Percentiles rank a stretch among this genome's conserved stretches.
Evolutionary conservation across 208 protist species (phyloP).

Genomic region (Trypanosoma vivax): DNA sequence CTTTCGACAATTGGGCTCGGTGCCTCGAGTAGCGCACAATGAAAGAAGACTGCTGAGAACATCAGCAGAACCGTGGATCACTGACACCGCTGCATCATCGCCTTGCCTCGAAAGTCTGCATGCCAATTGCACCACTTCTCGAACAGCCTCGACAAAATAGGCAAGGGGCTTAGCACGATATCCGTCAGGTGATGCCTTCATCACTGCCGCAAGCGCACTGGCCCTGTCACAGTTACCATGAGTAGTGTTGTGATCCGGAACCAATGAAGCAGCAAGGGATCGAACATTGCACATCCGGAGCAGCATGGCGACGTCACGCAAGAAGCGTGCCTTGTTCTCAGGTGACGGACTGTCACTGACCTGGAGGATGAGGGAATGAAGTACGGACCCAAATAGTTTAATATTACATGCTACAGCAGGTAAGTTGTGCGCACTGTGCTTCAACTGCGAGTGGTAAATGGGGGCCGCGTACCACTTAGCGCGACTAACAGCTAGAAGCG

Average conservation of each 20-base stretch:
- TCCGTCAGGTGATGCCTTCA: constrained; percentile 32
- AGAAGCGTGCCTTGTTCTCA: neutral
- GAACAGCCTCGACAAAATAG: constrained; percentile 5
- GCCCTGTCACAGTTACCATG: neutral
- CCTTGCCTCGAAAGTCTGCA: neutral
- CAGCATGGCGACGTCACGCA: constrained; percentile 30
- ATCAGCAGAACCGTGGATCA: constrained; percentile 27
- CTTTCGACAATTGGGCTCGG: constrained; percentile 18
- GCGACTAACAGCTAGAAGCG: constrained; percentile 10
- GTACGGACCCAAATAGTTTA: constrained; percentile 35
- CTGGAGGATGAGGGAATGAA: constrained; percentile 27
- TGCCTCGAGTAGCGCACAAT: constrained; percentile 10
- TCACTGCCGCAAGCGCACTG: constrained; percentile 23
- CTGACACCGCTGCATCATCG: constrained; percentile 19
- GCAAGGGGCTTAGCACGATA: constrained; percentile 16
- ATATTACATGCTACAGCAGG: constrained; percentile 25
- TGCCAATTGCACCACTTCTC: constrained; percentile 3
- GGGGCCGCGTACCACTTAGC: neutral
- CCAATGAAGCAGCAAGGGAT: constrained; percentile 47
- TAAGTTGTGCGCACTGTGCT: constrained; percentile 1
- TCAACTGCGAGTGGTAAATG: constrained; percentile 13
- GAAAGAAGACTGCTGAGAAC: constrained; percentile 20
- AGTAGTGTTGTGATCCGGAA: constrained; percentile 18
- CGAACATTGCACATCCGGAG: constrained; percentile 36
- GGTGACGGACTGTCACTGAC: constrained; percentile 4